Evolutionary conservation across 2,329 filamentous ascomycete genomes (phyloP).

Genomic region (Alternaria infectoria): DNA sequence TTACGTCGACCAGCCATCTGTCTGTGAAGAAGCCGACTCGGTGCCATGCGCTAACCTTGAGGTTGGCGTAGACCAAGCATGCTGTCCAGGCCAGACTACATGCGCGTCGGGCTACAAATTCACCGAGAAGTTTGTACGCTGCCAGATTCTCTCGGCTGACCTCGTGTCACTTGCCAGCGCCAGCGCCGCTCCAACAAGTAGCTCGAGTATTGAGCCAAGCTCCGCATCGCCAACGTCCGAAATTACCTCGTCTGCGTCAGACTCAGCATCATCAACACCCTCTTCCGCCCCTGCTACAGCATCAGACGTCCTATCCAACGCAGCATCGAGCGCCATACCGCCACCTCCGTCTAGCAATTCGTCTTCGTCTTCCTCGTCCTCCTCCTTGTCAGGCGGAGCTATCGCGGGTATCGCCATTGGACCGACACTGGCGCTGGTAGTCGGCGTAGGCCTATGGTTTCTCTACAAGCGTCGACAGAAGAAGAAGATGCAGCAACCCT

Average conservation of each 20-base stretch:
- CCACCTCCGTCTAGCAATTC: not conserved
- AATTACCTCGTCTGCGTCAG: not conserved
- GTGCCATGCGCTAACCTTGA: not conserved
- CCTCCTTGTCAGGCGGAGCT: not conserved
- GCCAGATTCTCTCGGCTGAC: not conserved
- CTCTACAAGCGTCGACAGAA: not conserved
- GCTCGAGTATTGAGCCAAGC: not conserved
- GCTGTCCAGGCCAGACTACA: not conserved
- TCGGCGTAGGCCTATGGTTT: not conserved
- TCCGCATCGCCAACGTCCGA: not conserved
- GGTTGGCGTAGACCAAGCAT: not conserved
- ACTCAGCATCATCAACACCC: not conserved
- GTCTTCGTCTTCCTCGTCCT: not conserved
- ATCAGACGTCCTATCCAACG: not conserved
- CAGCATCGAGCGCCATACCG: not conserved
- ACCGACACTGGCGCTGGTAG: not conserved
- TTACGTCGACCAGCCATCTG: not conserved
- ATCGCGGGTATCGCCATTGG: not conserved
- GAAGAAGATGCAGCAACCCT: not conserved
- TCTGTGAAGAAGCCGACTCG: not conserved
- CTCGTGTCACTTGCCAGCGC: not conserved
- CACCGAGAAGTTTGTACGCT: not conserved
- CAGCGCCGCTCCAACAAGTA: not conserved
- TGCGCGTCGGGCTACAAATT: not conserved
- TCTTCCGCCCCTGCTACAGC: not conserved